Evolutionary conservation across 495 filamentous ascomycete species (phyloP), one percentile per base, ranked within the genome.

Genomic region (Penicillium odoratum): DNA sequence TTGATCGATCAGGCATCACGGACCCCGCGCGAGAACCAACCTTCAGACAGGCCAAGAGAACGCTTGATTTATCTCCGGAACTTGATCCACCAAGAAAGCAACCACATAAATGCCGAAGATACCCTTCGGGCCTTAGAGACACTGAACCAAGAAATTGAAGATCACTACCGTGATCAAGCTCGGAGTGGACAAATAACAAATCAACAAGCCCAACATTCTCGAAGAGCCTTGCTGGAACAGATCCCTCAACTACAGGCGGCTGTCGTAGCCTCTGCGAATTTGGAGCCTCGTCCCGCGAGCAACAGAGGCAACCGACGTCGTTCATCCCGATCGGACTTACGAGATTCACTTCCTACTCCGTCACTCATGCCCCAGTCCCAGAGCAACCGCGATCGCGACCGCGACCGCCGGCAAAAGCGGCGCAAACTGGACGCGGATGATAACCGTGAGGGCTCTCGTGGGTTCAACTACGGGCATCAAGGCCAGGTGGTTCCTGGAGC

Each of bases 401-500:
- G 46, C 4, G 46, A 30, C 5, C 46, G 46, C 46, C 73, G 84
- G 46, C 61, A 72, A 49, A 96, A 96, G 69, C 83, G 92, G 36
- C 82, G 90, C 55, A 93, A 91, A 72, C 66, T 93, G 33, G 88
- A 91, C 48, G 72, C 82, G 6, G 88, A 91, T 52, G 77, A 76
- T 54, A 61, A 76, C 10, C 66, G 73, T 7, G 71, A 81, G 34
- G 78, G 77, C 13, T 77, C 82, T 25, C 77, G 78, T 48, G 82
- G 80, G 5, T 87, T 93, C 52, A 84, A 81, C 53, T 96, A 96
- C 59, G 92, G 91, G 2, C 83, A 85, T 61, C 89, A 85, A 66
- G 92, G 92, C 16, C 92, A 96, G 66, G 87, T 93, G 6, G 88
- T 92, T 34, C 82, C 91, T 0, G 91, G 91, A 11, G 77, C 82